These are phyloP conservation scores for Malassezia obtusa DNA, from an alignment of 1,284 basidiomycete species.

Conservation along the genomic window DNA sequence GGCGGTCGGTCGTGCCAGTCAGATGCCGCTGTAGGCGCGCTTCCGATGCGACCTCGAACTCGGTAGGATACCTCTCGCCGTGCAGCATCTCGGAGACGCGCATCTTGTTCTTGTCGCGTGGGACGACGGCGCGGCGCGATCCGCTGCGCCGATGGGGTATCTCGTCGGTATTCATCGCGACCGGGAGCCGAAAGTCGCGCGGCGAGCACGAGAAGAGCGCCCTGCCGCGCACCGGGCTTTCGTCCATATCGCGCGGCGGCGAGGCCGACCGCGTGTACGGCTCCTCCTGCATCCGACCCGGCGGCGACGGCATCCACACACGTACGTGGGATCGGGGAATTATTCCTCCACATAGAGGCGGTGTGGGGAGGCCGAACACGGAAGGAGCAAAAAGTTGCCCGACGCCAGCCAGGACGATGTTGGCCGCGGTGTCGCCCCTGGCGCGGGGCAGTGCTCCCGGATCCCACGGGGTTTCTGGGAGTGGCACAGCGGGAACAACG, in stretches of 20 bases:
- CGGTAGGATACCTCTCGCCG: conserved; percentile 32
- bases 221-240: background rate
- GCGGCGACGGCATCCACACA: background rate
- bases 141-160: background rate
- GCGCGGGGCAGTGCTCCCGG: background rate
- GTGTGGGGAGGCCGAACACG: background rate
- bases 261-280: background rate
- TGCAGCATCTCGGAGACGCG: conserved; percentile 38
- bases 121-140: background rate
- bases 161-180: background rate
- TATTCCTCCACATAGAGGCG: background rate
- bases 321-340: background rate
- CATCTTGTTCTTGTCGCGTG: conserved; percentile 20
- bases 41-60: conserved; percentile 41
- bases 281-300: background rate
- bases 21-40: conserved; percentile 38
- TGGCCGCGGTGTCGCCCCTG: background rate
- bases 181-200: conserved; percentile 14
- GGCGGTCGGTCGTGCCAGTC: conserved; percentile 10
- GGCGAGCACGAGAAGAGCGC: conserved; percentile 16
- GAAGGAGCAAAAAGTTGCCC: background rate
- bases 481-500: background rate
- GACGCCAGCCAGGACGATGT: background rate
- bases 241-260: background rate
- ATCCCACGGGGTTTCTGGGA: too few species aligned